These are phyloP conservation scores for Fraxinus anomala DNA, from an alignment of 257 asterid genomes.

Conservation along the genomic window DNA sequence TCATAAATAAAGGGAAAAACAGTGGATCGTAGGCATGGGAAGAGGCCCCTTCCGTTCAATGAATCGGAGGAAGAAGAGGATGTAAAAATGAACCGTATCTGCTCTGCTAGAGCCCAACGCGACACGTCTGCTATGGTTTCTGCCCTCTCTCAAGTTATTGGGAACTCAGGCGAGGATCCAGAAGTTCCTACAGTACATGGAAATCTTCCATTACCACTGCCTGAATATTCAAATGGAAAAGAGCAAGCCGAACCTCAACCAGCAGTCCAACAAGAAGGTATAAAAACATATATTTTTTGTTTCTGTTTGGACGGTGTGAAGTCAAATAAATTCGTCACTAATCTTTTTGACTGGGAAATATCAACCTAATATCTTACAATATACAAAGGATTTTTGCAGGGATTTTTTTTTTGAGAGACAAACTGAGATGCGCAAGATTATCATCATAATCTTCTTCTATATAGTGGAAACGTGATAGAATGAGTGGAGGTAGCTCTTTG, in stretches of 20 bases:
- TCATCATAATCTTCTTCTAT: not conserved
- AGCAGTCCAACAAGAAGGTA: slow-evolving; percentile 54
- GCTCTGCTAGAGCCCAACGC: slow-evolving; percentile 65
- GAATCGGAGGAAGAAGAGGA: slow-evolving; percentile 52
- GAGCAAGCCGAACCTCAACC: slow-evolving; percentile 38
- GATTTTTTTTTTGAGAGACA: not conserved
- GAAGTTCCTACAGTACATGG: slow-evolving; percentile 13
- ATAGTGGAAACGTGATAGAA: not conserved
- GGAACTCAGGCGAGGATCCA: slow-evolving; percentile 35
- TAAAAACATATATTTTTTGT: not conserved
- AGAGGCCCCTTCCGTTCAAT: slow-evolving; percentile 52
- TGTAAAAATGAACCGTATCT: slow-evolving; percentile 35
- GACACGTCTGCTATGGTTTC: slow-evolving; percentile 84
- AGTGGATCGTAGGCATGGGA: slow-evolving; percentile 54
- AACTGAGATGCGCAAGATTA: not conserved
- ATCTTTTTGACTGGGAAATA: not conserved
- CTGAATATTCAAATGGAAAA: slow-evolving; percentile 20
- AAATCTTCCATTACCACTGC: slow-evolving; percentile 17
- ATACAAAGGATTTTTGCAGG: too few species aligned
- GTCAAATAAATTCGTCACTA: not conserved
- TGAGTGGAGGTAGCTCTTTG: not conserved
- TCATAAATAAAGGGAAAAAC: not conserved
- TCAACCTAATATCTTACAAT: not conserved
- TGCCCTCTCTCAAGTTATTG: slow-evolving; percentile 82
- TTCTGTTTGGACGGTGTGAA: not conserved